phyloP scores from a whole-genome alignment of 2,329 filamentous ascomycete genomes.

The Neonectria neomacrospora region DNA sequence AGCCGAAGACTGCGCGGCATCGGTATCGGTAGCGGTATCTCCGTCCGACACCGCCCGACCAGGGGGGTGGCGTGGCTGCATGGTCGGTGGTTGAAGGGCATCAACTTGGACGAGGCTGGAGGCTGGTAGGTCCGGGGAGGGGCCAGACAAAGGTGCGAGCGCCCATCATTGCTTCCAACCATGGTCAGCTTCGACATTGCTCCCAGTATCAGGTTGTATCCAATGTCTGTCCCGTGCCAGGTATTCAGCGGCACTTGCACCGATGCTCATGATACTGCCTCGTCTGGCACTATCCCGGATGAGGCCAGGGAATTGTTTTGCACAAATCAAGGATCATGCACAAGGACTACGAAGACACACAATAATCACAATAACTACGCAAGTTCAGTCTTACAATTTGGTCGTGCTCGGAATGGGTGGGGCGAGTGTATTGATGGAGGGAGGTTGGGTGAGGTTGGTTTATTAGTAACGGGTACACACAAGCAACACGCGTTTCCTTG shows the following conservation, averaged over 20 bases:
- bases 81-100: slow-evolving; percentile 5
- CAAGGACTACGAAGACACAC: slow-evolving; percentile 32
- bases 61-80: slow-evolving; percentile 19
- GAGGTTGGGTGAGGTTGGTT: slow-evolving; percentile 41
- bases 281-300: slow-evolving; percentile 38
- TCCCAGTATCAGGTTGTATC: slow-evolving; percentile 23
- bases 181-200: slow-evolving; percentile 24
- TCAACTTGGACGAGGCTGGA: slow-evolving; percentile 8
- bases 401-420: slow-evolving; percentile 29
- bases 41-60: slow-evolving; percentile 41
- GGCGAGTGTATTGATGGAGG: slow-evolving; percentile 37
- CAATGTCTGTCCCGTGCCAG: slow-evolving; percentile 28
- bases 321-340: slow-evolving; percentile 43
- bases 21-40: slow-evolving; percentile 38
- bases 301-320: slow-evolving; percentile 36
- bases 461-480: slow-evolving; percentile 42
- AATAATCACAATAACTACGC: slow-evolving; percentile 28
- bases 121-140: slow-evolving; percentile 10
- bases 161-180: slow-evolving; percentile 29
- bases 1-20: slow-evolving; percentile 32
- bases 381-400: slow-evolving; percentile 14
- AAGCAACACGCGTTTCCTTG: slow-evolving; percentile 16
- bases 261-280: slow-evolving; percentile 36
- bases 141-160: slow-evolving; percentile 13
- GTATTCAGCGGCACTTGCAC: slow-evolving; percentile 40